Percentiles rank a stretch among this genome's conserved stretches.
Conservation (phyloP, 305 asterid species). For the Fraxinus baroniana region DNA sequence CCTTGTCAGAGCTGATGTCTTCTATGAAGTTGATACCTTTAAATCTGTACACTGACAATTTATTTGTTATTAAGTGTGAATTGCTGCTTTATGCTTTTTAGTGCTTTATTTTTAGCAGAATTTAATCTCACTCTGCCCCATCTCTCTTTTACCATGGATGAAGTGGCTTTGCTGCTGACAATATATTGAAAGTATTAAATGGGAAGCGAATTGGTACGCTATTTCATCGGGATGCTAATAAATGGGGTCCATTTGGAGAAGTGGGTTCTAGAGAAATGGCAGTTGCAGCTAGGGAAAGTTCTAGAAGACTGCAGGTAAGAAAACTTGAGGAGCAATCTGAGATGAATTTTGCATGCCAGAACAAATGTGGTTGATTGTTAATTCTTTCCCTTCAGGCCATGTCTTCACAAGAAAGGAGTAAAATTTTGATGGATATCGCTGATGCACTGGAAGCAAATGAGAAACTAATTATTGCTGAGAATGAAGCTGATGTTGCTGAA, state of each 20-base stretch:
- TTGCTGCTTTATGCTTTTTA: neutral
- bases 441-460: slow-evolving; percentile 86
- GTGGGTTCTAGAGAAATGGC: slow-evolving; percentile 65
- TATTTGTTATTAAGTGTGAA: neutral
- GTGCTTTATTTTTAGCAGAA: slow-evolving; percentile 11
- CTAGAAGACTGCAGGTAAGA: slow-evolving; percentile 76
- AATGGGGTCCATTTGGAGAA: slow-evolving; percentile 56
- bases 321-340: slow-evolving; percentile 2
- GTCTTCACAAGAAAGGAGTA: slow-evolving; percentile 81
- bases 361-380: slow-evolving; percentile 8
- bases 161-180: slow-evolving; percentile 73
- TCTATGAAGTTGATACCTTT: neutral
- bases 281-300: slow-evolving; percentile 76
- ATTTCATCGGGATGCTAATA: slow-evolving; percentile 71
- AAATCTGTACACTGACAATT: neutral
- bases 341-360: neutral
- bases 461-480: slow-evolving; percentile 64
- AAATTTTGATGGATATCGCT: slow-evolving; percentile 81
- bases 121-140: slow-evolving; percentile 18
- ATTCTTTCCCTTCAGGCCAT: slow-evolving; percentile 47
- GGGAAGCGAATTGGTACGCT: slow-evolving; percentile 75
- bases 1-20: neutral
- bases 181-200: slow-evolving; percentile 57
- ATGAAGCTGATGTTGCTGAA: slow-evolving; percentile 79
- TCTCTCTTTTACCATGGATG: slow-evolving; percentile 21